Percentiles rank a stretch among this genome's conserved stretches.
phyloP scores from a whole-genome alignment of 768 basidiomycete species.

The Termitomyces sp. region DNA sequence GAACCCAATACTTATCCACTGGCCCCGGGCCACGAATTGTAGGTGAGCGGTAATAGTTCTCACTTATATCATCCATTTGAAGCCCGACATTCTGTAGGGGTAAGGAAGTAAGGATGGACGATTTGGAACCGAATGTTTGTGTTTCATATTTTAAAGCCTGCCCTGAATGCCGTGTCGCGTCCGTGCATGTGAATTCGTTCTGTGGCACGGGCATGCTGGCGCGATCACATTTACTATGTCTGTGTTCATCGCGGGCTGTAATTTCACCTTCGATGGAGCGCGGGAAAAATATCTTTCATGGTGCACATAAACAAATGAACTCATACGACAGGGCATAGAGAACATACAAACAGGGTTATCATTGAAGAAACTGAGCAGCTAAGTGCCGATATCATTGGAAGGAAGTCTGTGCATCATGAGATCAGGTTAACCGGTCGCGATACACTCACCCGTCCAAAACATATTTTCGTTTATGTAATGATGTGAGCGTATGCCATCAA shows the following conservation, averaged over 20 bases:
- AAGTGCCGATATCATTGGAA: conserved; percentile 51
- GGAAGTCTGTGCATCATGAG: conserved; percentile 38
- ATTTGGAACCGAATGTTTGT: conserved; percentile 10
- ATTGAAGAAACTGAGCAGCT: conserved; percentile 65
- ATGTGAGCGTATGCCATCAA: conserved; percentile 62
- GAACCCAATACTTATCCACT: too few species aligned
- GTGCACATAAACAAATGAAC: background rate
- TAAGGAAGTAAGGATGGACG: conserved; percentile 23
- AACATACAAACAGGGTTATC: conserved; percentile 63
- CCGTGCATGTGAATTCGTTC: conserved; percentile 4
- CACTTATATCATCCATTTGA: conserved; percentile 14
- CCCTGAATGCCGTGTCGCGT: conserved; percentile 11
- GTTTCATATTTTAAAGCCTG: conserved; percentile 8
- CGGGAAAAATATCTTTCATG: conserved; percentile 75
- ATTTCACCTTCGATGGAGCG: conserved; percentile 71
- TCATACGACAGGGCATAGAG: background rate
- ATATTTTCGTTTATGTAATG: conserved; percentile 59
- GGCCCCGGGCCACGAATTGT: background rate
- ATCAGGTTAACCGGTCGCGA: background rate
- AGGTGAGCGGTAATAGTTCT: conserved; percentile 7
- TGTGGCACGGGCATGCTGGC: conserved; percentile 17
- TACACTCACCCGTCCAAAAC: conserved; percentile 40
- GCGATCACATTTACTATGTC: conserved; percentile 21
- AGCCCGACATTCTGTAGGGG: conserved; percentile 21
- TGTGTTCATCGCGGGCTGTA: conserved; percentile 39